Base-by-base conservation (phyloP, 257 asterid genomes). In the Lantana camara region DNA sequence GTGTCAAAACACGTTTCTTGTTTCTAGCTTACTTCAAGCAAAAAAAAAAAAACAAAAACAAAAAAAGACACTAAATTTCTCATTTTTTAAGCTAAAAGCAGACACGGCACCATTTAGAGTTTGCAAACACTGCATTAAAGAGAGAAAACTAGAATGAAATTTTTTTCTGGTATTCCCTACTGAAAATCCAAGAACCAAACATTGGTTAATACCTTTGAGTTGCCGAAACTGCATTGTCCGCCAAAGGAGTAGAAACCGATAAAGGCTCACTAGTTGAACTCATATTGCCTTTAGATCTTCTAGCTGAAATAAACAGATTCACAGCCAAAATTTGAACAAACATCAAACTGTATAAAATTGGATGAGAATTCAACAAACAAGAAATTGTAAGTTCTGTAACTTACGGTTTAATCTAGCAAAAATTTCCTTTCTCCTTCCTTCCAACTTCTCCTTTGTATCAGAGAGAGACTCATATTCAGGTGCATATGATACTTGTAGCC, bases 391-490 rank as follows among this genome's bases (percentile, higher is more conserved):
- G 41, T 67, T 68, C 60, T 8, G 35, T 40, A 44, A 75, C 91
- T 81, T 79, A 88, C 96, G 63, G 75, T 89, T 83, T 62, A 86
- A 63, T 51, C 95, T 84, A 24, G 87, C 85, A 30, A 86, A 64
- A 73, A 89, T 95, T 70, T 89, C 96, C 61, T 74, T 86, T 78
- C 85, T 84, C 82, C 98, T 83, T 60, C 84, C 79, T 48, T 91
- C 96, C 66, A 89, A 83, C 82, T 91, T 91, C 73, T 86, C 96
- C 72, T 75, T 85, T 3, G 91, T 82, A 50, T 91, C 96, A 0
- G 70, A 71, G 20, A 83, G 82, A 67, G 77, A 75, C 82, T 91
- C 96, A 20, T 78, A 86, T 63, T 79, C 82, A 49, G 95, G 86
- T 12, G 95, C 96, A 66, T 86, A 91, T 8, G 92, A 77, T 57